Conservation (phyloP, 257 asterid genomes). For the Capsicum pubescens region DNA sequence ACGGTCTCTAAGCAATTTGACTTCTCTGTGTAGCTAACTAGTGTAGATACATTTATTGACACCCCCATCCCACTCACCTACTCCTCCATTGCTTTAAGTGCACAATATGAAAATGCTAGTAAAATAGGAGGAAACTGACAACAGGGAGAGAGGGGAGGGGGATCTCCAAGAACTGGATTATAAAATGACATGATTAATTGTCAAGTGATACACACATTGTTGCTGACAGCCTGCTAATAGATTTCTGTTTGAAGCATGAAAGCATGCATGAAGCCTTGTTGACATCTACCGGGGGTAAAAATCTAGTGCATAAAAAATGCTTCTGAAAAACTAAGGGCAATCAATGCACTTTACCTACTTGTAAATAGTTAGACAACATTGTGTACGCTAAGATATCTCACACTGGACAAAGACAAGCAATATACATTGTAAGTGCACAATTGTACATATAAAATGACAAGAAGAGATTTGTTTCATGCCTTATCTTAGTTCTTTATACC, state of each 20-base stretch:
- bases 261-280: not conserved
- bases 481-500: not conserved
- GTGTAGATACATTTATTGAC: not conserved
- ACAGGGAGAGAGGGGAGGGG: not conserved
- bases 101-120: not conserved
- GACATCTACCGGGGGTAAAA: not conserved
- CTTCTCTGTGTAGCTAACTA: not conserved
- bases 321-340: not conserved
- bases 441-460: not conserved
- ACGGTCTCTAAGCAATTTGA: not conserved
- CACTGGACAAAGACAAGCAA: not conserved
- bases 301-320: not conserved
- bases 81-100: not conserved
- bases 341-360: conserved; percentile 3
- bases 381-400: conserved; percentile 10
- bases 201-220: not conserved
- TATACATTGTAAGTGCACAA: not conserved
- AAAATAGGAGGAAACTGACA: not conserved
- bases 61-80: not conserved
- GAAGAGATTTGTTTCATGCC: not conserved
- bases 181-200: not conserved
- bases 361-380: not conserved
- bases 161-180: not conserved
- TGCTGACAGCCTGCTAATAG: conserved; percentile 12
- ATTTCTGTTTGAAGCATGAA: not conserved